Base-by-base conservation (phyloP, 2,329 filamentous ascomycete species). In the Claviceps sp. region DNA sequence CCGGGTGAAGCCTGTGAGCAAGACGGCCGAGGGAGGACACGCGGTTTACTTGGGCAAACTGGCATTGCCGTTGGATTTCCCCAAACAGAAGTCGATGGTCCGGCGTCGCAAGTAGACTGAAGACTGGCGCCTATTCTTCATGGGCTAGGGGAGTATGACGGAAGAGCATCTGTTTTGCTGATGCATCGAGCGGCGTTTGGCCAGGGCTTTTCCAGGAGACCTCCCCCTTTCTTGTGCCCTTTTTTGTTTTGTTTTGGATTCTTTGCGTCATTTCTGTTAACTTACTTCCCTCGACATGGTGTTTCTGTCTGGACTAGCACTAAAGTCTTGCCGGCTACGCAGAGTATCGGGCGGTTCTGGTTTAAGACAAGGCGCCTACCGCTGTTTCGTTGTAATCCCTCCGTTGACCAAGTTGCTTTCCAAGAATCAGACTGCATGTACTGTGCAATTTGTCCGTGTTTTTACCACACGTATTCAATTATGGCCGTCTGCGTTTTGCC, bases 21-120 rank as follows among this genome's bases (percentile, higher is more conserved):
- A 76, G 37, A 82, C 81, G 57, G 78, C 79, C 52, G 79, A 79
- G 52, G 80, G 81, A 55, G 76, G 69, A 54, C 66, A 66, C 53
- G 60, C 67, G 34, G 69, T 40, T 14, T 50, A 76, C 54, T 70
- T 90, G 48, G 89, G 86, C 13, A 81, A 81, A 59, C 70, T 97
- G 60, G 79, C 77, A 59, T 67, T 96, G 56, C 93, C 93, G 3
- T 71, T 96, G 47, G 77, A 83, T 54, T 96, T 96, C 65, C 93
- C 91, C 1, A 89, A 85, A 70, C 67, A 69, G 59, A 63, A 65
- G 50, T 61, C 64, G 24, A 64, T 67, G 18, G 55, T 52, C 30
- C 75, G 22, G 74, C 63, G 7, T 48, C 60, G 53, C 26, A 52
- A 55, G 50, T 56, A 55, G 18, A 38, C 14, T 18, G 18, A 20